These are phyloP conservation scores for Ustilago sp. DNA, from an alignment of 1,284 basidiomycete species.

Conservation along the genomic window DNA sequence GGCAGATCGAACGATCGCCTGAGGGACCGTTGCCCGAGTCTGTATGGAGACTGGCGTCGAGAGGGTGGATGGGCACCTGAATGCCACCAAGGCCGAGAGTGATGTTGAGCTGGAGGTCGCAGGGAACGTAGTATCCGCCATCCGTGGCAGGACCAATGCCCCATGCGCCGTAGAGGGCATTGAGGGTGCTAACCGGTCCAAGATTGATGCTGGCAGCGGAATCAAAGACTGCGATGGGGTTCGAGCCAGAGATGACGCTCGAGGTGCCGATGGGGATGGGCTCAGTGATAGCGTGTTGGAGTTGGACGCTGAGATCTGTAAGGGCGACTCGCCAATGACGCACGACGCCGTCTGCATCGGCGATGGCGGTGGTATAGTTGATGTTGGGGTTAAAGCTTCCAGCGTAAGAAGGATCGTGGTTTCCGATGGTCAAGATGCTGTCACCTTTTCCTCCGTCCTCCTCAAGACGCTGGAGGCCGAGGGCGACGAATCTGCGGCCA, in stretches of 20 bases:
- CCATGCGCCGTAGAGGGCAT: slow-evolving; percentile 62
- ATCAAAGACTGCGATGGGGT: slow-evolving; percentile 55
- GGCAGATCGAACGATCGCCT: slow-evolving; percentile 37
- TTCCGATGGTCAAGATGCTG: slow-evolving; percentile 57
- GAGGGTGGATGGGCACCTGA: slow-evolving; percentile 58
- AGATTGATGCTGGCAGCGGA: slow-evolving; percentile 58
- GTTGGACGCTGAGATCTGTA: slow-evolving; percentile 44
- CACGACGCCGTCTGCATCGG: slow-evolving; percentile 51
- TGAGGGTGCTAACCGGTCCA: slow-evolving; percentile 49
- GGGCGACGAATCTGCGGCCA: slow-evolving; percentile 52
- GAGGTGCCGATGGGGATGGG: slow-evolving; percentile 43
- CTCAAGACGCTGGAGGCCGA: slow-evolving; percentile 60
- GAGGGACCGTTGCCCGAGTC: slow-evolving; percentile 38
- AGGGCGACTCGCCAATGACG: slow-evolving; percentile 57
- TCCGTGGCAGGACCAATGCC: slow-evolving; percentile 58
- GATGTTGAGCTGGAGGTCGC: slow-evolving; percentile 57
- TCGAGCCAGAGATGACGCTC: slow-evolving; percentile 35
- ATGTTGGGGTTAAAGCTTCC: slow-evolving; percentile 36
- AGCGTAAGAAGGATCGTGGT: slow-evolving; percentile 54
- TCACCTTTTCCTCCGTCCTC: slow-evolving; percentile 61
- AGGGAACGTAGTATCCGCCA: slow-evolving; percentile 62
- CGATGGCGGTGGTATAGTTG: slow-evolving; percentile 41
- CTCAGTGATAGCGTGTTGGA: slow-evolving; percentile 38
- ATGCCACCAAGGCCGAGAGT: slow-evolving; percentile 51
- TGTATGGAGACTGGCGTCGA: slow-evolving; percentile 51